Conservation (phyloP, 2,329 filamentous ascomycete genomes). For the Gnomoniopsis sp. region DNA sequence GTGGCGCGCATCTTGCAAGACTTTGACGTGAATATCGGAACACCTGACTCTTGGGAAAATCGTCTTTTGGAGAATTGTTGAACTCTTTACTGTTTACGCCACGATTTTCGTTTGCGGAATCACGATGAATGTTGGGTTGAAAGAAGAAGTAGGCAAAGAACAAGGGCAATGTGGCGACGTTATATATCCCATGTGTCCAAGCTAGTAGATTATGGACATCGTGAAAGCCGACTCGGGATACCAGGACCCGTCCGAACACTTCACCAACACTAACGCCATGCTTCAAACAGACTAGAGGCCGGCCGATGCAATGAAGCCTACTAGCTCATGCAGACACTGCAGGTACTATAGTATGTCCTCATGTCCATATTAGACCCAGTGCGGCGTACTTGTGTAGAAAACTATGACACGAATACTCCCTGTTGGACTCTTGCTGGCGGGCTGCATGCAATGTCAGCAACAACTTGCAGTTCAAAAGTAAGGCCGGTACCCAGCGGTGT, state of each 20-base stretch:
- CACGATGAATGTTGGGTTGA: neutral
- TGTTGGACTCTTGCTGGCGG: neutral
- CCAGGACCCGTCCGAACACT: neutral
- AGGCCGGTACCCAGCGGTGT: neutral
- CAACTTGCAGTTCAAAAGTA: too few relatives aligned
- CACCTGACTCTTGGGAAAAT: neutral
- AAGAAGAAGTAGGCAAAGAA: neutral
- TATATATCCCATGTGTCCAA: conserved; percentile 7
- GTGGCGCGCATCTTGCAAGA: conserved; percentile 34
- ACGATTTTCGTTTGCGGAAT: neutral
- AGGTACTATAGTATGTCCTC: neutral
- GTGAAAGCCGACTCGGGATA: neutral
- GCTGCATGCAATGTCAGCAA: neutral
- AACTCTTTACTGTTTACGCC: too few relatives aligned
- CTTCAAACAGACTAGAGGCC: conserved; percentile 9
- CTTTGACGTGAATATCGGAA: neutral
- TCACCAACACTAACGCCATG: conserved; percentile 1
- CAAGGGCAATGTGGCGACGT: neutral
- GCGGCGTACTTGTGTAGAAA: conserved; percentile 4
- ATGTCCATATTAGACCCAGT: neutral
- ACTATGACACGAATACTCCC: neutral
- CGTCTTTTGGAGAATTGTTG: too few relatives aligned
- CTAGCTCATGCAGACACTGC: neutral
- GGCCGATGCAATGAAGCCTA: conserved; percentile 7
- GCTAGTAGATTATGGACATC: neutral